Evolutionary conservation across 257 asterid species (phyloP), one percentile per base, ranked within the genome.

Genomic region (Salvia rosmarinus): DNA sequence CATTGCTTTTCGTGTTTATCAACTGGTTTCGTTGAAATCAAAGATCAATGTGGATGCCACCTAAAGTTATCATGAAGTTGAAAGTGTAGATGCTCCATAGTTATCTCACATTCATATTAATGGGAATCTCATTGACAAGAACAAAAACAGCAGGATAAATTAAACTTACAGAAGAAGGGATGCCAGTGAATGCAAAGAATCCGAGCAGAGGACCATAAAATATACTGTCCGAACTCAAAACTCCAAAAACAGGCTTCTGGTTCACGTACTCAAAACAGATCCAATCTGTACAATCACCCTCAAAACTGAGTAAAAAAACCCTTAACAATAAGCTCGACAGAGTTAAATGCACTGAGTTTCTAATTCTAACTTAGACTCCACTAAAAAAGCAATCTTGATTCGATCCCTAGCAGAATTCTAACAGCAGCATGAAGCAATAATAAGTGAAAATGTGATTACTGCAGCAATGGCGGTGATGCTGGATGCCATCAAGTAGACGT

Each of bases 181-280:
- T 80, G 77, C 98, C 99, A 2, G 95, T 83, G 75, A 91, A 71
- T 17, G 82, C 96, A 71, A 94, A 94, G 84, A 94, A 89, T 0
- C 99, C 99, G 51, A 94, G 96, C 83, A 94, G 47, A 0, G 98
- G 99, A 81, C 93, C 91, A 83, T 94, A 94, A 74, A 91, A 82
- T 17, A 80, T 73, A 66, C 92, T 94, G 77, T 94, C 98, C 28
- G 98, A 61, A 62, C 83, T 82, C 92, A 94, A 21, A 57, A 95
- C 77, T 63, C 99, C 98, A 75, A 95, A 95, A 21, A 85, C 93
- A 14, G 99, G 96, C 65, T 58, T 88, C 68, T 89, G 87, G 76
- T 91, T 95, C 84, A 72, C 88, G 56, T 95, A 95, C 89, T 95
- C 99, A 56, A 95, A 55, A 86, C 52, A 5, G 98, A 95, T 57